Evolutionary conservation across 345 rosid genomes (phyloP).

Genomic region (Hypericum androsaemum): DNA sequence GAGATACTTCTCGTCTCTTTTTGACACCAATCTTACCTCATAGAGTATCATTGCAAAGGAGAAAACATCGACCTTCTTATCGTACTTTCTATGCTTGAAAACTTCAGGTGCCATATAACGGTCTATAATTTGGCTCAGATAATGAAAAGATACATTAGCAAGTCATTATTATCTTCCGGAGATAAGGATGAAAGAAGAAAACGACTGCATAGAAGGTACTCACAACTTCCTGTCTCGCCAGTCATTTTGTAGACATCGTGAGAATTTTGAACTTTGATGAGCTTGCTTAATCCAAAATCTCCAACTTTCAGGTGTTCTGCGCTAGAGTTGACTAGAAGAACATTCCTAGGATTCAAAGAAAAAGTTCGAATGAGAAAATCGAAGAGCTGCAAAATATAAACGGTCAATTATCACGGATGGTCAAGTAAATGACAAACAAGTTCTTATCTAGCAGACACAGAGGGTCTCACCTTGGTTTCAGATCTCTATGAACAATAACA

Average conservation of each 20-base stretch:
- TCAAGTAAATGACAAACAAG: background rate
- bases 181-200: constrained; percentile 4
- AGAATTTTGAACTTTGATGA: constrained; percentile 88
- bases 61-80: constrained; percentile 98
- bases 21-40: constrained; percentile 44
- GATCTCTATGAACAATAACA: constrained; percentile 88
- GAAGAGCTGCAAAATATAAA: background rate
- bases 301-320: constrained; percentile 98
- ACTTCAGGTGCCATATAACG: constrained; percentile 99
- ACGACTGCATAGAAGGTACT: constrained; percentile 22
- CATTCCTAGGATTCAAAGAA: constrained; percentile 51
- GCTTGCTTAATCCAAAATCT: constrained; percentile 97
- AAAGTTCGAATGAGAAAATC: constrained; percentile 5
- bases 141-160: constrained; percentile 18
- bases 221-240: constrained; percentile 97
- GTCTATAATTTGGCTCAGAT: constrained; percentile 36
- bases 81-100: constrained; percentile 89
- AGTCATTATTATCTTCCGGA: constrained; percentile 6
- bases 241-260: constrained; percentile 99
- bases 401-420: background rate
- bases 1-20: constrained; percentile 1
- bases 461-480: constrained; percentile 71
- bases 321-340: constrained; percentile 85
- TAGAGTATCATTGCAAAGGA: constrained; percentile 95
- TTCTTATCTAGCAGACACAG: constrained; percentile 4